Evolutionary conservation across 2,329 filamentous ascomycete genomes (phyloP), one percentile per base, ranked within the genome.

Genomic region (Colletotrichum zoysiae): DNA sequence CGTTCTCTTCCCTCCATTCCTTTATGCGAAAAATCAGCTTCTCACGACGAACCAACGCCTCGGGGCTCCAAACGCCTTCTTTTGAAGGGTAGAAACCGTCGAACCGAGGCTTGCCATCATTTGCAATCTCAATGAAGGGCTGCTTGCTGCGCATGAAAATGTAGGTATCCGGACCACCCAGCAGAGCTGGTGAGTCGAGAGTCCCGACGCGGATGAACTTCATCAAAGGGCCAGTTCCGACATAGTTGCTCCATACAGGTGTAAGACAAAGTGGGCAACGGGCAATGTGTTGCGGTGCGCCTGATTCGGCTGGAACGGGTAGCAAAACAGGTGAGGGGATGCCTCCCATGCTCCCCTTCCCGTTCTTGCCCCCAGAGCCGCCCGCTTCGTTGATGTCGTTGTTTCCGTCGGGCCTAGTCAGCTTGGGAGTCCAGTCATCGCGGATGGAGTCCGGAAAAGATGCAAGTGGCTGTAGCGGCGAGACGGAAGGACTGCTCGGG

Each of bases 151-250:
- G 75, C 23, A 79, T 81, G 71, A 78, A 87, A 62, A 86, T 84
- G 76, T 87, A 84, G 26, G 83, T 79, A 75, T 86, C 83, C 1
- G 84, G 84, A n/a, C 79, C 78, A 9, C 84, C 74, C 65, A 79
- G 75, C 73, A 78, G 77, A 8, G 80, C 77, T 18, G 76, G 74
- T 12, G 59, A n/a, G 75, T 85, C 85, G 59, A 87, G 78, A 14
- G 85, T 86, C 3, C 85, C 84, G 35, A 79, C 82, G 50, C 83
- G 80, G 12, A 87, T 74, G 73, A 81, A 86, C 20, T 78, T 76
- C 14, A 82, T 64, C 64, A 78, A 57, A 9, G 75, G 74, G 2
- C 80, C 79, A 16, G 71, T 73, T 48, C 78, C 79, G 16, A 61
- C 77, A 74, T 86, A 87, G 73, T 83, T 74, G 67, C 77, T 82